Base-by-base conservation (phyloP, 805 yeast genomes). In the Kockiozyma suomiensis region DNA sequence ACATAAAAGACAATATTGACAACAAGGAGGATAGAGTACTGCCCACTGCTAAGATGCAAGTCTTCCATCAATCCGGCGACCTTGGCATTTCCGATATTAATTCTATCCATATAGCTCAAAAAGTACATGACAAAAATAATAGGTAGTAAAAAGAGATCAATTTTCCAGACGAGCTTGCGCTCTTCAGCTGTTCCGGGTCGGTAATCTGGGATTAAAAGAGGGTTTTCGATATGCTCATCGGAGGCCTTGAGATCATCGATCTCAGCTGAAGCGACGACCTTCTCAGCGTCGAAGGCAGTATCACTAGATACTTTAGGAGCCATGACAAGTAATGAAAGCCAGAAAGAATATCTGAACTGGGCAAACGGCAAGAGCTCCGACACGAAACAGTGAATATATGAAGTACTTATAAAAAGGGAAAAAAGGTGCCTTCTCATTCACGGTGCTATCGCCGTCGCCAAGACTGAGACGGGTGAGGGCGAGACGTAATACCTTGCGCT, bases 61-160 rank as follows among this genome's bases (percentile, higher is more conserved):
- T 78, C 81, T 2, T 61, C 69, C 37, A 74, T 79, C 54, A 80
- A 67, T 6, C 80, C 81, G 55, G 77, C 77, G 6, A 81, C 75
- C 61, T 78, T 76, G 5, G 83, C 83, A 65, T 80, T 80, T 8
- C 79, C 76, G 49, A 80, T 77, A 33, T 54, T 59, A 4, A 51
- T 51, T 2, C 62, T 40, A 45, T 59, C 62, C 33, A 59, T 41
- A 25, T 48, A 59, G 12, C 79, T 77, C 63, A 78, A 75, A 26
- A 80, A 69, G 59, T 79, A 80, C 74, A 79, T 72, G 17, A 77
- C 32, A 17, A 79, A 76, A 40, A 79, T 70, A 41, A 75, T 67
- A 0, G 83, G 83, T n/a, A 80, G 67, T 19, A 80, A 74, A 56
- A 75, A 72, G 19, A 76, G 54, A 61, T 80, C 84, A 42, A 80